Evolutionary conservation across 2,329 filamentous ascomycete genomes (phyloP), one percentile per base, ranked within the genome.

Genomic region (Blastomyces gilchristii): DNA sequence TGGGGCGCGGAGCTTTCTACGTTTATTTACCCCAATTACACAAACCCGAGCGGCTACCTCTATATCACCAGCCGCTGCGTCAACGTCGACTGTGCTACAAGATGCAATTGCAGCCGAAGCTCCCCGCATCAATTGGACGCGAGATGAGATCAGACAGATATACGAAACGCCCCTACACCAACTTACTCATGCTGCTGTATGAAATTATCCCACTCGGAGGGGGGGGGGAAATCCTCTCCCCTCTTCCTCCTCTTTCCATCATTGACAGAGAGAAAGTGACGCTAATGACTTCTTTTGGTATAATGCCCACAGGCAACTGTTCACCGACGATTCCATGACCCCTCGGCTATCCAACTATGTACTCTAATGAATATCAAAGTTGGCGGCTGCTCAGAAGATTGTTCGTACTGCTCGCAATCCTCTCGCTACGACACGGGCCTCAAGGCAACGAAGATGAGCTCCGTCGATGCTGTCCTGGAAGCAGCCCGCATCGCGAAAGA

Each of bases 331-430:
- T 95, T 95, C 79, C 91, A 96, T 77, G 84, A 89, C 71, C 89
- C 91, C 7, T 82, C 86, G 57, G 87, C 90, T 37, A 90, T 96
- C 66, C 91, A 96, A 76, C 88, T 96, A 77, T 96, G 91, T 79
- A 96, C 91, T 0, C 81, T 96, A 64, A 95, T 96, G 89, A 96
- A 95, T 81, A 96, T 96, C 80, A 96, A 96, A 75, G 95, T 90
- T 9, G 91, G 91, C 62, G 91, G 91, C 58, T 96, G 91, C 77
- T 91, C 85, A 69, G 91, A 96, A 75, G 91, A 96, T 76, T 96
- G 91, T 78, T 90, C 88, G 31, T 96, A 96, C 83, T 96, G 91
- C 75, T 89, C 91, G 2, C 91, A 96, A 76, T 92, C 91, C 4
- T 91, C 89, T 6, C 87, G 89, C 34, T 88, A 96, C 82, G 76